These are phyloP conservation scores for Kluyveromyces starmeri DNA, from an alignment of 805 yeast genomes.

Conservation along the genomic window DNA sequence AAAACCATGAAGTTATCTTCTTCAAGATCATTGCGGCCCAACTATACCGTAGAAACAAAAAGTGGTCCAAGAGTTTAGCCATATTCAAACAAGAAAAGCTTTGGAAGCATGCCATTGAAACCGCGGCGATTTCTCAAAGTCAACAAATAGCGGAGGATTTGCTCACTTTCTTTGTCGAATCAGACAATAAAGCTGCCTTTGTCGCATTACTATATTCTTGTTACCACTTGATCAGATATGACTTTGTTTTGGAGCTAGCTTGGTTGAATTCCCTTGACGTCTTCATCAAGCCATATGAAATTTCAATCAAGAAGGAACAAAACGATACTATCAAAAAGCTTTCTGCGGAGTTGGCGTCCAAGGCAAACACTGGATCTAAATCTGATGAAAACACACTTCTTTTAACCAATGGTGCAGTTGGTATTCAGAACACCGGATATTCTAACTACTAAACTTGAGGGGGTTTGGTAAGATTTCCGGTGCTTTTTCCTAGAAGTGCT, in stretches of 20 bases:
- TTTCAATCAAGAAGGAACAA: constrained; percentile 77
- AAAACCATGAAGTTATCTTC: constrained; percentile 81
- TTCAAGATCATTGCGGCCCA: constrained; percentile 96
- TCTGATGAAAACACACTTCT: constrained; percentile 63
- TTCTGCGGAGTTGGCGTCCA: constrained; percentile 62
- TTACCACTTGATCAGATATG: constrained; percentile 70
- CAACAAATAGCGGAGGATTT: constrained; percentile 81
- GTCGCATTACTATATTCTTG: constrained; percentile 83
- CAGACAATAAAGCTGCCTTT: constrained; percentile 92
- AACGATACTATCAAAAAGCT: constrained; percentile 55
- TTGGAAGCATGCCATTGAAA: constrained; percentile 90
- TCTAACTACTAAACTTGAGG: constrained; percentile 8
- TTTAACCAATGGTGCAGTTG: constrained; percentile 75
- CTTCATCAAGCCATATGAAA: constrained; percentile 85
- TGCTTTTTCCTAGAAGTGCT: background rate
- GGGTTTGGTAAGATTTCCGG: constrained; percentile 1
- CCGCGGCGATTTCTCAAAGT: constrained; percentile 77
- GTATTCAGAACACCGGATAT: constrained; percentile 58
- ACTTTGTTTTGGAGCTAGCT: constrained; percentile 77
- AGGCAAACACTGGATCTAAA: constrained; percentile 45
- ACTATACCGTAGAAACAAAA: constrained; percentile 87
- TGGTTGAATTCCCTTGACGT: constrained; percentile 85
- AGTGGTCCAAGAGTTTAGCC: constrained; percentile 82
- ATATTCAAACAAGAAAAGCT: constrained; percentile 85
- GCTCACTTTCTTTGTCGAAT: constrained; percentile 85